These are phyloP conservation scores for Epichloe festucae DNA, from an alignment of 2,329 filamentous ascomycete genomes.

Conservation along the genomic window DNA sequence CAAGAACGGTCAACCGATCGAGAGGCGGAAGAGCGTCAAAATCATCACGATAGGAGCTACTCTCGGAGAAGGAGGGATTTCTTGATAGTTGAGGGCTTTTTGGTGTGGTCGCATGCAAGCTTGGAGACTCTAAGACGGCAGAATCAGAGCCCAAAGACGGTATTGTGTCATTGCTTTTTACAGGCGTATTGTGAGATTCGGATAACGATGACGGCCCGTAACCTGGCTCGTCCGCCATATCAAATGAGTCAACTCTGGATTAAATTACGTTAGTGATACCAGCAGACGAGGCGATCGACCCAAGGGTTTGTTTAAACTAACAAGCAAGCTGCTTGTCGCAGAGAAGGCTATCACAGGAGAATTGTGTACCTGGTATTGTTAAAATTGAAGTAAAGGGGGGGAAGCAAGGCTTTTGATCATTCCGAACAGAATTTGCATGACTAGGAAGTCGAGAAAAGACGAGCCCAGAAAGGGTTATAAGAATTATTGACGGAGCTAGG, in stretches of 20 bases:
- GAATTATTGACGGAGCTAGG: too few species aligned
- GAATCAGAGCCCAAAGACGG: constrained; percentile 30
- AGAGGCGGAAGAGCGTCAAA: constrained; percentile 79
- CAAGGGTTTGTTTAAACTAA: not conserved
- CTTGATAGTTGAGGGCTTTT: constrained; percentile 53
- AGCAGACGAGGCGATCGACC: not conserved
- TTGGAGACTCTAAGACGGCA: constrained; percentile 34
- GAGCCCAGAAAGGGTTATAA: too few species aligned
- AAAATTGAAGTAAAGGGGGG: not conserved
- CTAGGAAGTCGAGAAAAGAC: too few species aligned
- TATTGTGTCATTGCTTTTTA: constrained; percentile 27
- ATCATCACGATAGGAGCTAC: constrained; percentile 76
- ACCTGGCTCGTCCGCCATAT: constrained; percentile 2
- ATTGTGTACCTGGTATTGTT: not conserved
- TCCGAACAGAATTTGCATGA: not conserved
- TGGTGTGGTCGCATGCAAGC: constrained; percentile 31
- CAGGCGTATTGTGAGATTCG: constrained; percentile 26
- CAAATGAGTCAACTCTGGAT: not conserved
- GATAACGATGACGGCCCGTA: not conserved
- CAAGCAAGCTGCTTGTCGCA: not conserved
- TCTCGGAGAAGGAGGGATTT: constrained; percentile 69
- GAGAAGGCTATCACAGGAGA: too few species aligned
- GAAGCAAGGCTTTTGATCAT: not conserved
- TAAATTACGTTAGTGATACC: not conserved
- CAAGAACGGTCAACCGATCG: constrained; percentile 81